These are phyloP conservation scores for Colletotrichum paranaense DNA, from an alignment of 2,329 filamentous ascomycete species.

Conservation along the genomic window DNA sequence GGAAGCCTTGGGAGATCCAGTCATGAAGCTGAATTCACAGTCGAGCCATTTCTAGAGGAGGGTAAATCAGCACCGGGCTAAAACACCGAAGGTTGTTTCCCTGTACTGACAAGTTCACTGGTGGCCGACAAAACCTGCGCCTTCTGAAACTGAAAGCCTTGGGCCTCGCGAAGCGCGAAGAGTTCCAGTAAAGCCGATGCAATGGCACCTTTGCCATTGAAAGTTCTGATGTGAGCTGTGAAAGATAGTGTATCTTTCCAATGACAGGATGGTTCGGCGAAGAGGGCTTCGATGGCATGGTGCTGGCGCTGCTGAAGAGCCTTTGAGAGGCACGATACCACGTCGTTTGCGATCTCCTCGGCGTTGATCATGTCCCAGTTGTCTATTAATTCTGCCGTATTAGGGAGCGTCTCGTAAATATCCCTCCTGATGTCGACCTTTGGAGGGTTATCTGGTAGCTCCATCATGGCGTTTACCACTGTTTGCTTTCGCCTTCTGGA, in stretches of 20 bases:
- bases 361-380: conserved; percentile 18
- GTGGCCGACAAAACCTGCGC: conserved; percentile 21
- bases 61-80: background rate
- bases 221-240: conserved; percentile 33
- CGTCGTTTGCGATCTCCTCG: background rate
- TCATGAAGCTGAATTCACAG: conserved; percentile 45
- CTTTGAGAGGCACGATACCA: background rate
- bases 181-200: background rate
- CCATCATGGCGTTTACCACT: background rate
- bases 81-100: background rate
- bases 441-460: conserved; percentile 18
- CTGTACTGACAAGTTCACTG: conserved; percentile 24
- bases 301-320: background rate
- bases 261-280: background rate
- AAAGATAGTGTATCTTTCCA: conserved; percentile 34
- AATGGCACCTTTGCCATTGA: conserved; percentile 16
- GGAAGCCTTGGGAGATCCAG: conserved; percentile 41
- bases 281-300: background rate
- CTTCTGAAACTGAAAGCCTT: background rate
- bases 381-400: background rate
- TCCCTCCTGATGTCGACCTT: conserved; percentile 25
- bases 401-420: conserved; percentile 27
- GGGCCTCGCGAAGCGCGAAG: background rate
- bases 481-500: background rate
- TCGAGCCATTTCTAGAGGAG: conserved; percentile 14